Conservation (phyloP, 441 rosid genomes). For the Gossypium lobatum region DNA sequence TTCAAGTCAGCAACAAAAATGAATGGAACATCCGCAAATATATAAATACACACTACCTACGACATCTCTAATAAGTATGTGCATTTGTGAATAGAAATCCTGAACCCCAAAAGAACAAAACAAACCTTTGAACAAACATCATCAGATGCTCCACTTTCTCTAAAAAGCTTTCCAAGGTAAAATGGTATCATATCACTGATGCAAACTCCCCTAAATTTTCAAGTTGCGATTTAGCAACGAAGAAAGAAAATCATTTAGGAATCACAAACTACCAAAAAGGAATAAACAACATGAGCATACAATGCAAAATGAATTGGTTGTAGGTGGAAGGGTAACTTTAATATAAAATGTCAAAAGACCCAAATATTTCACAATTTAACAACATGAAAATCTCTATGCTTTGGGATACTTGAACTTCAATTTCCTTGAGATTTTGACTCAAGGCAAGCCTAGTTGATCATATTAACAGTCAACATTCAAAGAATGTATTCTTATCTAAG, state of each 20-base stretch:
- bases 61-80: not conserved
- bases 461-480: not conserved
- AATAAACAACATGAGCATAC: not conserved
- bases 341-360: not conserved
- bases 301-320: not conserved
- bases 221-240: slow-evolving; percentile 8
- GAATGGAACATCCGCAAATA: not conserved
- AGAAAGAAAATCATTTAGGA: slow-evolving; percentile 8
- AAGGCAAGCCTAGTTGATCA: slow-evolving; percentile 5
- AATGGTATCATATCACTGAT: slow-evolving; percentile 89
- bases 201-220: slow-evolving; percentile 69
- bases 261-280: not conserved
- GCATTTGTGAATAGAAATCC: not conserved
- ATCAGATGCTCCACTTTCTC: slow-evolving; percentile 59
- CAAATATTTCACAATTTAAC: not conserved
- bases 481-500: not conserved
- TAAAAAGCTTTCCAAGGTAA: slow-evolving; percentile 72
- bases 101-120: slow-evolving; percentile 14
- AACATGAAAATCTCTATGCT: not conserved
- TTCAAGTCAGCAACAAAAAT: not conserved
- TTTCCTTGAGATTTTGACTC: not conserved
- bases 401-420: slow-evolving; percentile 1
- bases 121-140: slow-evolving; percentile 78
- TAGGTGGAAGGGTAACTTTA: not conserved
- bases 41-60: not conserved